Evolutionary conservation across 345 rosid genomes (phyloP), one percentile per base, ranked within the genome.

Genomic region (Euphorbia tirucalli): DNA sequence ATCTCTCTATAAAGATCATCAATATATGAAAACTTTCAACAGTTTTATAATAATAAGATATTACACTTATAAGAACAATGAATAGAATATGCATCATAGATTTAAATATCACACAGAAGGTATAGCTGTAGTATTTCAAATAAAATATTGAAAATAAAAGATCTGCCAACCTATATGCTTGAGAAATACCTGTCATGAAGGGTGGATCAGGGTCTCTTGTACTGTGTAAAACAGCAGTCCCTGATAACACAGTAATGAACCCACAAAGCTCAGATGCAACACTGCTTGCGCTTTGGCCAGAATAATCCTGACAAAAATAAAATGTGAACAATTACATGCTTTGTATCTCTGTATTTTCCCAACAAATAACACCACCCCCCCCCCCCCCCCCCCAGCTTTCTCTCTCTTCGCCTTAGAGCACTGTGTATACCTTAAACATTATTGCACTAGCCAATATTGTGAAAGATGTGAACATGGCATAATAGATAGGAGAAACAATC

Each of bases 401-500:
- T 18, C 46, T 31, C 9, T 4, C 39, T 16, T n/a, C 22, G 19
- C 35, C 3, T 22, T 3, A 25, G 27, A 60, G 25, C 22, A 35
- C 11, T 21, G 27, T 32, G 43, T 9, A 71, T 89, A 90, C 96
- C 96, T 90, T 88, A 59, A 90, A 90, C 93, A 90, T 90, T 75
- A 90, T 88, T 52, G 88, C 96, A 71, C 96, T 90, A 19, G 96
- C 93, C 15, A 90, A 69, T 49, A 90, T 90, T 27, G 96, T 90
- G 67, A 90, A 85, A 30, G 96, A 82, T 16, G 96, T 90, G 75
- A 88, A 90, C 88, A 83, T 65, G 68, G 96, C 96, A 75, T 84
- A 90, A 74, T 90, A 90, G 48, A 88, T 88, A 21, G 96, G 92
- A 74, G 96, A 90, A 75, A 90, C 96, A 63, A 86, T 62, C 24